These are phyloP conservation scores for Neopestalotiopsis rosae DNA, from an alignment of 2,329 filamentous ascomycete species.

Conservation along the genomic window DNA sequence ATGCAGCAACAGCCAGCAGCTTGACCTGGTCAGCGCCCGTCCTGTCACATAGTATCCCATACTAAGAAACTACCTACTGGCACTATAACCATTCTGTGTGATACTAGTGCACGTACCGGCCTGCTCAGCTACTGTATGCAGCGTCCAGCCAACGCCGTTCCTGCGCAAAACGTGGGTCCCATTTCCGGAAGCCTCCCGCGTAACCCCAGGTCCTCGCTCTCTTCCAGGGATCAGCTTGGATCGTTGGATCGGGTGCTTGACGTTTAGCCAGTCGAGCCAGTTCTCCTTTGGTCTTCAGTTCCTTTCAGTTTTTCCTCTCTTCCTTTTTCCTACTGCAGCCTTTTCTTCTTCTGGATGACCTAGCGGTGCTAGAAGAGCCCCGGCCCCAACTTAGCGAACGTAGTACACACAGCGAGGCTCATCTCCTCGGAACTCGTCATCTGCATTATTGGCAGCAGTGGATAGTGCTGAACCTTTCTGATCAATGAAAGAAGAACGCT, in stretches of 20 bases:
- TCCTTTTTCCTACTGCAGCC: no score
- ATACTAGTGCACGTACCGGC: background rate
- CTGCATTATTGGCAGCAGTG: background rate
- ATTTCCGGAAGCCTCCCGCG: constrained; percentile 31
- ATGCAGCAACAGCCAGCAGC: background rate
- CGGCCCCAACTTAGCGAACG: background rate
- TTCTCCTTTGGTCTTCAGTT: background rate
- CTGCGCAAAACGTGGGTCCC: constrained; percentile 27
- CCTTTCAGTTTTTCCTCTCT: constrained; percentile 19
- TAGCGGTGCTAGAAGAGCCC: background rate
- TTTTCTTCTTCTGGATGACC: constrained; percentile 12
- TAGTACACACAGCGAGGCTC: background rate
- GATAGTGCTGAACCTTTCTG: no score
- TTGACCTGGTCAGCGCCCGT: background rate
- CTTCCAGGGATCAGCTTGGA: constrained; percentile 19
- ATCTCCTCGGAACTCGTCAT: background rate
- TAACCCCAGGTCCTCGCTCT: constrained; percentile 27
- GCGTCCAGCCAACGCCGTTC: constrained; percentile 10
- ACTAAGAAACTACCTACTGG: background rate
- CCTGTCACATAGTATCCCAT: background rate
- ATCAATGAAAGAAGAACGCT: background rate
- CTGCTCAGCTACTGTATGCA: background rate
- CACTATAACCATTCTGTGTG: no score
- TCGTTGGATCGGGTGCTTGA: background rate
- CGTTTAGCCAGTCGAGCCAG: background rate